A percentile compares a stretch with the other conserved stretches of the same genome.
phyloP scores from a whole-genome alignment of 345 rosid species.

The Gossypium mustelinum region DNA sequence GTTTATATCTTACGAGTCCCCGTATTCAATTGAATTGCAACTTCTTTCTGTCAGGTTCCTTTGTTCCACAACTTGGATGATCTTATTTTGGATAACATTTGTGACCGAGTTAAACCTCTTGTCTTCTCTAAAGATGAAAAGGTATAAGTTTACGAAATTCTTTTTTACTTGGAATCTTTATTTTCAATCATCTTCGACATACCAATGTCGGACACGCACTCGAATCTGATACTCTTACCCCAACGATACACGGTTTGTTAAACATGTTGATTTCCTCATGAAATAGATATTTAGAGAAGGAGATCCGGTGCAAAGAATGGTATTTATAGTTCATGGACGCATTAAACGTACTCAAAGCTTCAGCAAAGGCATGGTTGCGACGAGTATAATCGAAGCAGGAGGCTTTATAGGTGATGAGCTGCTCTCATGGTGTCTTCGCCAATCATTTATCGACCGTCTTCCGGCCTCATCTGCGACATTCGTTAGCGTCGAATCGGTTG shows the following conservation, averaged over 20 bases:
- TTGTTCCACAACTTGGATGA: not conserved
- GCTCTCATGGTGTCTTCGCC: conserved; percentile 57
- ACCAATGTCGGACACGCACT: no score
- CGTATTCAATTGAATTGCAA: not conserved
- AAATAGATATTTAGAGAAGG: conserved; percentile 60
- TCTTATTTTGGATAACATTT: not conserved
- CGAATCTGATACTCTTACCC: no score
- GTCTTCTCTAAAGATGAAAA: not conserved
- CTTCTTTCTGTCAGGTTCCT: not conserved
- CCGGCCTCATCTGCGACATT: conserved; percentile 59
- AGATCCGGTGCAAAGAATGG: conserved; percentile 52
- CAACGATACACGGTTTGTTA: not conserved
- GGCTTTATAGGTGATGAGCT: conserved; percentile 61
- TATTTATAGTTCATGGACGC: conserved; percentile 44
- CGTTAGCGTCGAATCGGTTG: conserved; percentile 32
- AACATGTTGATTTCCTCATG: not conserved
- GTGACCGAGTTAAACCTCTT: not conserved
- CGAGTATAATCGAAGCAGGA: conserved; percentile 42
- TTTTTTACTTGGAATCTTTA: no score
- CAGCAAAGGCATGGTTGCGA: conserved; percentile 40
- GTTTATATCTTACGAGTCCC: no score
- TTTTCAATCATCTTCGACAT: no score
- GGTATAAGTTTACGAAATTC: not conserved
- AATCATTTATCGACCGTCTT: conserved; percentile 45
- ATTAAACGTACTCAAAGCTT: conserved; percentile 41